phyloP scores from a whole-genome alignment of 257 asterid genomes.

The Penstemon eatonii region DNA sequence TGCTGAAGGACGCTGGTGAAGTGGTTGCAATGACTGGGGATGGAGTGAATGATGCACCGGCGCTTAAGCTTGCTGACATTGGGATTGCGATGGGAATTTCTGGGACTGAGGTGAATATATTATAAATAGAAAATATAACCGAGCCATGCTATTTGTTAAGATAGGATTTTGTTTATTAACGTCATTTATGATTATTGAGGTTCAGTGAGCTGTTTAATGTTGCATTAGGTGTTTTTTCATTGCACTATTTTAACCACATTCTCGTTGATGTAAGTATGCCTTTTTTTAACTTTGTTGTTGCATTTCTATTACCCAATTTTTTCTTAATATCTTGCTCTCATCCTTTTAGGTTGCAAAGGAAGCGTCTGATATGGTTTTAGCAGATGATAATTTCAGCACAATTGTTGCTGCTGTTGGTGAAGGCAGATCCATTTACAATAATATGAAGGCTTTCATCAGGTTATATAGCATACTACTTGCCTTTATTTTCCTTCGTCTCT shows the following conservation, averaged over 20 bases:
- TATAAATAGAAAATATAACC: not conserved
- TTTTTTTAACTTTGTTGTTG: not conserved
- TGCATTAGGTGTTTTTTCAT: not conserved
- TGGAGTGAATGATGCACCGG: slow-evolving; percentile 62
- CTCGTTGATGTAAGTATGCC: not conserved
- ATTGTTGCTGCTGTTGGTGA: slow-evolving; percentile 98
- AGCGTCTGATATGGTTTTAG: slow-evolving; percentile 98
- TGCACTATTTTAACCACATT: not conserved
- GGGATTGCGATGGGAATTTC: slow-evolving; percentile 99
- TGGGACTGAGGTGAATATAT: slow-evolving; percentile 83
- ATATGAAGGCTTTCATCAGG: slow-evolving; percentile 99
- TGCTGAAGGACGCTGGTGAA: slow-evolving; percentile 94
- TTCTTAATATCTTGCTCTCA: slow-evolving; percentile 7
- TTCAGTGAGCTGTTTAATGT: not conserved
- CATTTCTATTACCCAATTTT: no score
- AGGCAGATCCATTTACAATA: slow-evolving; percentile 80
- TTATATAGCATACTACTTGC: slow-evolving; percentile 11
- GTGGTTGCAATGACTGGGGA: slow-evolving; percentile 99
- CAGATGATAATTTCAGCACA: slow-evolving; percentile 96
- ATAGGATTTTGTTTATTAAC: no score
- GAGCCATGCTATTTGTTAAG: not conserved
- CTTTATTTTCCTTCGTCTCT: not conserved
- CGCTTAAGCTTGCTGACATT: slow-evolving; percentile 80
- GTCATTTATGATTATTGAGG: no score
- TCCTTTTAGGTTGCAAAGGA: slow-evolving; percentile 88